Base-by-base conservation (phyloP, 768 basidiomycete genomes). In the Gautieria morchelliformis region DNA sequence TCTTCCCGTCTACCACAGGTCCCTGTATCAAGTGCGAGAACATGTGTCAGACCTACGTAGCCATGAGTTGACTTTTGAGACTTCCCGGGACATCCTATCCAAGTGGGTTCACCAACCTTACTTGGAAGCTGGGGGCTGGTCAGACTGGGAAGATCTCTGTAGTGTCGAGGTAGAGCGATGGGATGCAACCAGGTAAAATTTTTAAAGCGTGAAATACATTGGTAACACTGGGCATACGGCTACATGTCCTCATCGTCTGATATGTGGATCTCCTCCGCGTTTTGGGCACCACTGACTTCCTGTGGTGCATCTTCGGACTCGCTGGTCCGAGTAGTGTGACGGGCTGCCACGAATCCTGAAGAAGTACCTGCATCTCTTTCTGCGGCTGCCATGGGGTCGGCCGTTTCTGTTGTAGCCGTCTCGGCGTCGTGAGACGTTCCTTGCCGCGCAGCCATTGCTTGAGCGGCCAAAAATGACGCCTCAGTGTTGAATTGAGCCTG, bases 401-500 rank as follows among this genome's bases (percentile, higher is more conserved):
- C 67, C 10, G 73, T 67, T 22, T 59, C 66, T 47, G 70, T 74
- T 42, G 72, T 72, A 37, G 66, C 73, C 30, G 73, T 74, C 51
- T 79, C 79, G 30, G 73, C 74, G 15, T 72, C 65, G 51, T 73
- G 73, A 58, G 74, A 73, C 24, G 78, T 74, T 15, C 82, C 84
- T 60, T 83, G 77, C 58, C 78, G 75, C 22, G 86, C 82, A 2
- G 85, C 84, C 55, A 87, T 74, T 10, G 93, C 87, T 71, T 96
- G 92, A 11, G 94, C 94, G 8, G 91, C 91, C 56, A 96, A 75
- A 70, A 93, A 95, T 45, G 87, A 88, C 47, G 87, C 89, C 70
- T 97, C 95, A 3, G 96, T 99, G 70, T 99, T 98, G 78, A 96
- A 99, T 66, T 93, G 90, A 27, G 95, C 93, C 71, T 99, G 96